Evolutionary conservation across 371 early-diverging fungal species (phyloP).

Genomic region (Rhizomucor pusillus): DNA sequence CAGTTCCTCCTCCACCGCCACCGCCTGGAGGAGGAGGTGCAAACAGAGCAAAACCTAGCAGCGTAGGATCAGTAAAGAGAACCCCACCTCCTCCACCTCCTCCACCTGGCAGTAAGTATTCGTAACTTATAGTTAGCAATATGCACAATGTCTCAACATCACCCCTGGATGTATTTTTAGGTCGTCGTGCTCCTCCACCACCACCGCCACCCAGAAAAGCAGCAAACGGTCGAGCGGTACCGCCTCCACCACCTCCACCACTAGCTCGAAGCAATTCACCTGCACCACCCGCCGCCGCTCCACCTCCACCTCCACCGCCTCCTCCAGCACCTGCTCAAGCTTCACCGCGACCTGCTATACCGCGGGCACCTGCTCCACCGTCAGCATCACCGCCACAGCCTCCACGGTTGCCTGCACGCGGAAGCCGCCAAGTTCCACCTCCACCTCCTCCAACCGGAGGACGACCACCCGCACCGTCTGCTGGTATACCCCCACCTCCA

Average conservation of each 20-base stretch:
- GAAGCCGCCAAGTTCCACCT: constrained; percentile 4
- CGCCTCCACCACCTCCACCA: constrained; percentile 7
- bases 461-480: constrained; percentile 14
- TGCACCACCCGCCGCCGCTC: constrained; percentile 3
- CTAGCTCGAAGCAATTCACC: background rate
- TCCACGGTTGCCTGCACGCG: constrained; percentile 3
- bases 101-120: constrained; percentile 17
- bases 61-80: constrained; percentile 6
- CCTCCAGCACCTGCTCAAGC: constrained; percentile 4
- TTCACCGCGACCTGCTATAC: constrained; percentile 8
- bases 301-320: constrained; percentile 8
- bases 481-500: constrained; percentile 12
- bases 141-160: background rate
- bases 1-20: constrained; percentile 50
- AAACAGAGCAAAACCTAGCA: constrained; percentile 7
- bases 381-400: background rate
- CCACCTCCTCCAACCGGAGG: constrained; percentile 10
- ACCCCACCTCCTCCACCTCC: constrained; percentile 19
- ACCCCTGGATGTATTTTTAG: constrained; percentile 1
- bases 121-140: too few relatives aligned
- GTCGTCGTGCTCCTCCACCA: constrained; percentile 22
- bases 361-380: constrained; percentile 21
- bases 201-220: constrained; percentile 14
- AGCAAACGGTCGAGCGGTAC: constrained; percentile 7
- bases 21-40: constrained; percentile 15